Evolutionary conservation across 2,329 filamentous ascomycete species (phyloP).

Genomic region (Scleromitrula shiraiana): DNA sequence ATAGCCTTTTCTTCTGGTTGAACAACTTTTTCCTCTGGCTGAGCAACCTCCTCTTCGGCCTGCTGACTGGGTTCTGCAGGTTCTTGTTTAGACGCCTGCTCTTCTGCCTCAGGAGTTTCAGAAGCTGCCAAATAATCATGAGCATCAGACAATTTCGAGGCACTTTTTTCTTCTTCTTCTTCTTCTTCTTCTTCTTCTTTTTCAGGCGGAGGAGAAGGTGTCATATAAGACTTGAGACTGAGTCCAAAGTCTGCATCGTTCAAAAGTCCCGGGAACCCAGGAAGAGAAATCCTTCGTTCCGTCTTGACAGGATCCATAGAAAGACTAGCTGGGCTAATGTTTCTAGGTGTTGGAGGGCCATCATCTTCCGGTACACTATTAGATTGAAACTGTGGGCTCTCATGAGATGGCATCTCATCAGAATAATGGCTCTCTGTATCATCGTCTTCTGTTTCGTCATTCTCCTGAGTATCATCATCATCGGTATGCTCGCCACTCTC

Average conservation of each 20-base stretch:
- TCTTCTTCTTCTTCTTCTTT: constrained; percentile 19
- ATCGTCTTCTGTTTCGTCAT: constrained; percentile 13
- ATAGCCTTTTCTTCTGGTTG: background rate
- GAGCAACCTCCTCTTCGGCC: background rate
- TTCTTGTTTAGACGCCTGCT: background rate
- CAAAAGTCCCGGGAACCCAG: constrained; percentile 41
- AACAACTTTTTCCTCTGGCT: too few relatives aligned
- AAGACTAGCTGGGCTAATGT: constrained; percentile 31
- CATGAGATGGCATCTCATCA: constrained; percentile 28
- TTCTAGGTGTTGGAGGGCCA: constrained; percentile 43
- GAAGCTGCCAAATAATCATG: constrained; percentile 12
- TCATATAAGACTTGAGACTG: constrained; percentile 47
- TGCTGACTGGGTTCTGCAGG: background rate
- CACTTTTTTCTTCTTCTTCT: constrained; percentile 15
- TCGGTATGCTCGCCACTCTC: background rate
- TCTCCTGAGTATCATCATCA: background rate
- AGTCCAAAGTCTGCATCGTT: constrained; percentile 44
- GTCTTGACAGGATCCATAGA: constrained; percentile 17
- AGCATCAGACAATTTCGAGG: constrained; percentile 20
- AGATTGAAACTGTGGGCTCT: constrained; percentile 19
- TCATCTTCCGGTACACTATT: constrained; percentile 37
- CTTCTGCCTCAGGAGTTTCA: constrained; percentile 5
- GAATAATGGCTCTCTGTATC: constrained; percentile 42
- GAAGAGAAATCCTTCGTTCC: constrained; percentile 29
- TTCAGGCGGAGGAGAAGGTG: constrained; percentile 32